Base-by-base conservation (phyloP, 1,139 yeast species). In the Lodderomyces margitis region DNA sequence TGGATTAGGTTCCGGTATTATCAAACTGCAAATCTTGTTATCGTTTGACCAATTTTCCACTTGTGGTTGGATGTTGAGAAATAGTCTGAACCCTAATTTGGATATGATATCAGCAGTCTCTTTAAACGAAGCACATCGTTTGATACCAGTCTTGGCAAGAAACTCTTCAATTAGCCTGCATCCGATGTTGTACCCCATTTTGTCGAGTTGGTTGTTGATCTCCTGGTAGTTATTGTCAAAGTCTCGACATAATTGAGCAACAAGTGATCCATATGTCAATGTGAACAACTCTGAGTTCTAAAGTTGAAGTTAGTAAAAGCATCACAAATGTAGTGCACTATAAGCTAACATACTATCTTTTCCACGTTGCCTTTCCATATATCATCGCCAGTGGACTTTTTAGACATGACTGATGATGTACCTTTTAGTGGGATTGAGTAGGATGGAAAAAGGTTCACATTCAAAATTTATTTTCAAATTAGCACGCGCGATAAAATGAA, bases 151-250 rank as follows among this genome's bases (percentile, higher is more conserved):
- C 54, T 87, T 81, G 33, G 97, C 95, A 34, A 92, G 68, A 56
- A 91, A 89, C 60, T 92, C 99, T 57, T 92, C 99, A 43, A 94
- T 87, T 48, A 94, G 66, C 49, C 99, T 69, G 40, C 88, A 69
- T 1, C 99, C 99, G 39, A 94, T 94, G 60, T 87, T 89, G 61
- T 88, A 87, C 1, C 99, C 99, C 98, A 94, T 92, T 50, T 80
- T 78, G 54, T 83, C 96, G 39, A 94, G 70, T 58, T 91, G 95
- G 42, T 72, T 72, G 61, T 94, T 92, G 41, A 94, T 96, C 54
- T 81, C 82, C 10, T 59, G 61, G 60, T 87, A 91, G 61, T 91
- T 87, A 50, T 81, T 77, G 44, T 81, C 77, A 59, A 78, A 83
- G 57, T 92, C 98, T 46, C 83, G 80, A 58, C 96, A 89, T 41